Evolutionary conservation across 768 basidiomycete species (phyloP).

Genomic region (Mycena metata): DNA sequence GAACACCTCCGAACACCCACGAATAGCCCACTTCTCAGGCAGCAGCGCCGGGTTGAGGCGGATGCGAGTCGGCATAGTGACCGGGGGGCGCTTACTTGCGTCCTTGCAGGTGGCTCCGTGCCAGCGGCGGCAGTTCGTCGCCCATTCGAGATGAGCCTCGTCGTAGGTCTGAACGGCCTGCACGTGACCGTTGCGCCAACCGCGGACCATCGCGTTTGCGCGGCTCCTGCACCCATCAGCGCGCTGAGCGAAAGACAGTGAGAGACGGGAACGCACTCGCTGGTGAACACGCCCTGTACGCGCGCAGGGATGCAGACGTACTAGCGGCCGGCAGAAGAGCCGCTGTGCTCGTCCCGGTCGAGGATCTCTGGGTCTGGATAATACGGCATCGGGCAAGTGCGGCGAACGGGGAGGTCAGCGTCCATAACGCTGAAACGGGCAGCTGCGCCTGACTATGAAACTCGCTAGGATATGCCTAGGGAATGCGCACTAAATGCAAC

Average conservation of each 20-base stretch:
- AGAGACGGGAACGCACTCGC: too few relatives aligned
- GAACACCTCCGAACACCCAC: background rate
- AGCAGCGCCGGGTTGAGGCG: background rate
- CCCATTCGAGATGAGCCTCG: background rate
- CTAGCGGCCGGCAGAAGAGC: too few relatives aligned
- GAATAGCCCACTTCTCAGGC: background rate
- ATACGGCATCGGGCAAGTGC: slow-evolving; percentile 2
- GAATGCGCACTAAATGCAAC: too few relatives aligned
- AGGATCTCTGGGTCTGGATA: background rate
- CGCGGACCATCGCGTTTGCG: background rate
- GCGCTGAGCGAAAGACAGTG: too few relatives aligned
- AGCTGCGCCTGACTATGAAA: too few relatives aligned
- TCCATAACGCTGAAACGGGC: too few relatives aligned
- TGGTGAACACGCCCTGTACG: background rate
- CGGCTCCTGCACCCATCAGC: too few relatives aligned
- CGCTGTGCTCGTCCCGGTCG: background rate
- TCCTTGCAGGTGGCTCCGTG: background rate
- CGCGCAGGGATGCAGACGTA: background rate
- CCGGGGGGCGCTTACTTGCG: background rate
- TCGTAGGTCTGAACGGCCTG: background rate
- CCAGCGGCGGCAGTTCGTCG: background rate
- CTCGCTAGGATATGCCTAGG: too few relatives aligned
- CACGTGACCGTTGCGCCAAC: background rate
- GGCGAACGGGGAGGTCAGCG: background rate
- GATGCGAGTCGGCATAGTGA: background rate